These are phyloP conservation scores for Cetraspora pellucida DNA, from an alignment of 192 early-diverging fungal genomes.

Conservation along the genomic window DNA sequence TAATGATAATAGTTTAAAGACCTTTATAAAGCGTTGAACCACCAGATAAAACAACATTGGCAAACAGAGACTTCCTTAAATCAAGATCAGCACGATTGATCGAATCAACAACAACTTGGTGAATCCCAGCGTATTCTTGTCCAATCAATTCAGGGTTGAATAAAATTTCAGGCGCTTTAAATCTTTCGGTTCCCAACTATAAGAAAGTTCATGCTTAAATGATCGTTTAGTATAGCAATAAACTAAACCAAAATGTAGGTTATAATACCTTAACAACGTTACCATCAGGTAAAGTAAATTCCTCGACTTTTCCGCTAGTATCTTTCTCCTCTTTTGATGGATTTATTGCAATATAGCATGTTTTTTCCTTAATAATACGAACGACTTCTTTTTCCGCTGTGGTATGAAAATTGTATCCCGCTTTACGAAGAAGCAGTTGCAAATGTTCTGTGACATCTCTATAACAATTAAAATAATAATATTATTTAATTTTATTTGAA, in stretches of 20 bases:
- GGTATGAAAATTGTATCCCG: constrained; percentile 85
- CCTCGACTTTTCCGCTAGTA: constrained; percentile 69
- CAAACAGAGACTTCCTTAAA: constrained; percentile 83
- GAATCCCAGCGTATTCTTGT: constrained; percentile 89
- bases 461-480: not conserved
- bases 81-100: constrained; percentile 96
- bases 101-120: constrained; percentile 90
- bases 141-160: constrained; percentile 96
- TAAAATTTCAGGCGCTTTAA: constrained; percentile 93
- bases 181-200: constrained; percentile 86
- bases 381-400: constrained; percentile 96
- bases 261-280: constrained; percentile 73
- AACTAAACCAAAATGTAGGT: not conserved
- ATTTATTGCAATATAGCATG: constrained; percentile 89
- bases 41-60: constrained; percentile 94
- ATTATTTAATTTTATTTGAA: not conserved
- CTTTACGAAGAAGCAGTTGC: constrained; percentile 89
- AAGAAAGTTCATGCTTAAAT: not conserved
- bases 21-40: constrained; percentile 90
- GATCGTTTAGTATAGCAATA: not conserved
- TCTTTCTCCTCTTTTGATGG: constrained; percentile 96
- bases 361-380: constrained; percentile 94
- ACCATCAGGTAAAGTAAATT: constrained; percentile 83
- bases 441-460: constrained; percentile 93
- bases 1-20: constrained; percentile 10